A percentile compares a stretch with the other conserved stretches of the same genome.
Evolutionary conservation across 345 rosid genomes (phyloP).

Genomic region (Murraya koenigii): DNA sequence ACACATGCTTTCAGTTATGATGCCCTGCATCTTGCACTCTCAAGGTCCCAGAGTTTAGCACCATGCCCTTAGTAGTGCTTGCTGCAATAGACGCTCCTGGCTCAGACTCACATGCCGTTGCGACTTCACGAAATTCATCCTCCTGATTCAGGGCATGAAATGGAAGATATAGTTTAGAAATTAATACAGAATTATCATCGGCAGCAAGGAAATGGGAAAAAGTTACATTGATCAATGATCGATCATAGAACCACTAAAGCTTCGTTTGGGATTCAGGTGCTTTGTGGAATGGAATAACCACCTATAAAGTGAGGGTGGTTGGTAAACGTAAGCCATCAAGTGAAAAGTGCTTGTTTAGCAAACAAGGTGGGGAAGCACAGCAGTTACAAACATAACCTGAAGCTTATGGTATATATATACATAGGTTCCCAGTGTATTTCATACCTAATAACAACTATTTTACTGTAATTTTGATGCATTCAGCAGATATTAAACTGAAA

Average conservation of each 20-base stretch:
- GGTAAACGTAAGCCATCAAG: too few relatives aligned
- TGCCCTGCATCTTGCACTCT: conserved; percentile 1
- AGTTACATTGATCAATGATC: neutral
- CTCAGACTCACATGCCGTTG: neutral
- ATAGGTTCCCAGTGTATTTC: neutral
- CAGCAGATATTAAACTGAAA: neutral
- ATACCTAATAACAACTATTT: neutral
- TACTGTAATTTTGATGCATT: neutral
- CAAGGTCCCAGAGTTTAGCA: too few relatives aligned
- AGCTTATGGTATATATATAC: neutral
- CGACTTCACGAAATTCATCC: conserved; percentile 26
- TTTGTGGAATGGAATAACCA: too few relatives aligned
- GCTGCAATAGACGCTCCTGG: conserved; percentile 7
- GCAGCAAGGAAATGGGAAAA: neutral
- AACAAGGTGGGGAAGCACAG: too few relatives aligned
- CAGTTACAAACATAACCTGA: too few relatives aligned
- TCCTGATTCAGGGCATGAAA: conserved; percentile 24
- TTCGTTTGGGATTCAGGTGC: neutral
- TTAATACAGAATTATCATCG: neutral
- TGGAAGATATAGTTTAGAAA: neutral
- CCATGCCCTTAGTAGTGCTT: neutral
- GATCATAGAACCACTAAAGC: neutral
- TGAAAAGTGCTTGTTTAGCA: too few relatives aligned
- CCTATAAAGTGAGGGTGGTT: too few relatives aligned
- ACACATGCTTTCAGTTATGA: neutral